Evolutionary conservation across 2,329 filamentous ascomycete genomes (phyloP).

Genomic region (Endothia cerciana): DNA sequence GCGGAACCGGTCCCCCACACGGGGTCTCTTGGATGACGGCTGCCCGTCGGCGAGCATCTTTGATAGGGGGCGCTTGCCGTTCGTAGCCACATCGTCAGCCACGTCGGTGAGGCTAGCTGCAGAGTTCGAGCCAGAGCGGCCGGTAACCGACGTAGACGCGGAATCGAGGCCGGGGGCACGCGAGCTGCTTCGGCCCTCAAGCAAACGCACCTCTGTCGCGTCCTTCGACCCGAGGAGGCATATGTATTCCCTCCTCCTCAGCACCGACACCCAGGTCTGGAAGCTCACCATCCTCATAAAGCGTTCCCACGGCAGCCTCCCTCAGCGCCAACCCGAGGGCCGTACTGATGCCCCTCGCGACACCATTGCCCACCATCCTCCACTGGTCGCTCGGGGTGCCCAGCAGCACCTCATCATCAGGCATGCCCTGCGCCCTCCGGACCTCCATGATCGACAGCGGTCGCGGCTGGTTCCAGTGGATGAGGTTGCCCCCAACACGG

Average conservation of each 20-base stretch:
- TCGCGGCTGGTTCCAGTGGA: constrained; percentile 71
- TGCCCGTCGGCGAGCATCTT: constrained; percentile 4
- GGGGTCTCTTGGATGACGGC: not conserved
- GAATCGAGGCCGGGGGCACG: not conserved
- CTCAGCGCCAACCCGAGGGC: constrained; percentile 67
- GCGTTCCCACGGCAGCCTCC: constrained; percentile 55
- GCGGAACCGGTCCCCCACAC: not conserved
- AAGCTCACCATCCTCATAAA: constrained; percentile 37
- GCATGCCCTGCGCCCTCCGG: constrained; percentile 70
- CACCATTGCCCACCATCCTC: constrained; percentile 76
- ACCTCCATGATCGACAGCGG: constrained; percentile 68
- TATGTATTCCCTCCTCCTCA: not conserved
- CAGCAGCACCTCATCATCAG: constrained; percentile 71
- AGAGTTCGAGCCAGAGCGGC: not conserved
- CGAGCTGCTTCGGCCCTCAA: not conserved
- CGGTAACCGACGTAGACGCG: not conserved
- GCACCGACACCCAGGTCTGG: not conserved
- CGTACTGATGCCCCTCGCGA: constrained; percentile 69
- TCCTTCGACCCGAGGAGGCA: not conserved
- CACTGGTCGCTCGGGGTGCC: constrained; percentile 60
- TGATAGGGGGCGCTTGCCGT: constrained; percentile 5
- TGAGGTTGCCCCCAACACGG: constrained; percentile 50
- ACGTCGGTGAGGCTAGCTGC: not conserved
- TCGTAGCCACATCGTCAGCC: not conserved
- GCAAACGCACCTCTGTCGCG: not conserved